A percentile compares a stretch with the other conserved stretches of the same genome.
These are phyloP conservation scores for Lumnitzera racemosa DNA, from an alignment of 345 rosid genomes.

Conservation along the genomic window DNA sequence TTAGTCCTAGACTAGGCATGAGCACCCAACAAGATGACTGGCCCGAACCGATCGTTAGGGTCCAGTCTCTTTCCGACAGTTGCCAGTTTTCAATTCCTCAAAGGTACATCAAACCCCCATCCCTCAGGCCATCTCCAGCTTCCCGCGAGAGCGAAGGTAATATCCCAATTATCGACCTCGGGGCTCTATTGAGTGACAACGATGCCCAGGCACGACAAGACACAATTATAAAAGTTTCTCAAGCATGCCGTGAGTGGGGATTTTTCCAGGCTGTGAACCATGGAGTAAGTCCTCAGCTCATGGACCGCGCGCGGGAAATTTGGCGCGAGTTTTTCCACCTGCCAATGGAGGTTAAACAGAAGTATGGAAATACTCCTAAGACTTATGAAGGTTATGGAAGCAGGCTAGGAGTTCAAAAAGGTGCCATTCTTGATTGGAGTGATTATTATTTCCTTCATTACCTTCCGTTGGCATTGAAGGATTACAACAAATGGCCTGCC, in stretches of 20 bases:
- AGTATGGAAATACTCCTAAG: conserved; percentile 59
- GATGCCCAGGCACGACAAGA: conserved; percentile 11
- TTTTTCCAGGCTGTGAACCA: conserved; percentile 88
- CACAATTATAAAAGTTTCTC: conserved; percentile 23
- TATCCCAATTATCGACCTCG: conserved; percentile 75
- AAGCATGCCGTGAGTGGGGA: conserved; percentile 83
- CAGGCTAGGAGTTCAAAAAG: conserved; percentile 72
- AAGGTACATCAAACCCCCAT: conserved; percentile 65
- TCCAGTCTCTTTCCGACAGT: conserved; percentile 72
- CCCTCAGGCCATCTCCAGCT: conserved; percentile 42
- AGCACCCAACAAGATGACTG: conserved; percentile 53
- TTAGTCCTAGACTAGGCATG: conserved; percentile 18
- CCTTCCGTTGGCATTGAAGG: conserved; percentile 49
- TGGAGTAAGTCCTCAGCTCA: conserved; percentile 52
- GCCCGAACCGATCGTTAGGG: conserved; percentile 96
- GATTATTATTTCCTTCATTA: conserved; percentile 82
- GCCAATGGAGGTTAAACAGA: conserved; percentile 61
- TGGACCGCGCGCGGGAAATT: conserved; percentile 50
- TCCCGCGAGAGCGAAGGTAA: conserved; percentile 11
- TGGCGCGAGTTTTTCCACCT: conserved; percentile 79
- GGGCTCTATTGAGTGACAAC: conserved; percentile 27
- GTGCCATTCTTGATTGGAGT: conserved; percentile 92
- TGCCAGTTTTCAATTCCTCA: conserved; percentile 41
- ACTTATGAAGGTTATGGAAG: conserved; percentile 96
- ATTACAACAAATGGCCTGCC: conserved; percentile 75